Evolutionary conservation across 2,329 filamentous ascomycete genomes (phyloP), one percentile per base, ranked within the genome.

Genomic region (Epicoccum sorghinum): DNA sequence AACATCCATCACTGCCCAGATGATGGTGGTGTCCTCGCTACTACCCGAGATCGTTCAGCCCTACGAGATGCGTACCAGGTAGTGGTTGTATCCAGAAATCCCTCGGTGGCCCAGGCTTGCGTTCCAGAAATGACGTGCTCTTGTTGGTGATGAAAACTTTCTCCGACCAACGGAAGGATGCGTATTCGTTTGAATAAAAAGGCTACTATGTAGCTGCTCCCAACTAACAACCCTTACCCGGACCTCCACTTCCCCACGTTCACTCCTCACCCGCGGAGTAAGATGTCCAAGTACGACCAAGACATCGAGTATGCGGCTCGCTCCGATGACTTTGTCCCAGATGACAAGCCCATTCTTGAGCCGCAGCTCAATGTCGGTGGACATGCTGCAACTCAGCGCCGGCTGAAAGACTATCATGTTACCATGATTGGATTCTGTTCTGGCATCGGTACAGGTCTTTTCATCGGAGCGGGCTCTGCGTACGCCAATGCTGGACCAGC

Each of bases 401-500:
- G 59, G 2, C 38, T 64, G 12, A 42, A 58, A 22, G 47, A 64
- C 5, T 64, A 62, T 25, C 61, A 64, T 58, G 61, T 64, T 10
- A 64, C 61, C 2, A 64, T 64, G 61, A 64, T 64, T 44, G 61
- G 61, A 0, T 59, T 64, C 25, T 64, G 61, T 37, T 64, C 61
- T 23, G 61, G 61, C 1, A 65, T 65, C 9, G 62, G 62, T 1
- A 62, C 62, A 7, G 62, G 62, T 9, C 49, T 62, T 2, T 65
- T 65, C 38, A 62, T 65, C 8, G 60, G 62, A 47, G 62, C 59
- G 4, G 62, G 62, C 3, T 41, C 57, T 41, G 62, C 59, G 6
- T 63, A 62, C 37, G 58, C 62, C 6, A 61, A 54, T 39, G 62
- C 62, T 47, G 80, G 80, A 13, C 79, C 80, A 3, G 79, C 71